Percentiles rank a stretch among this genome's conserved stretches.
phyloP scores from a whole-genome alignment of 2,329 filamentous ascomycete genomes.

The Aureobasidium sp. region DNA sequence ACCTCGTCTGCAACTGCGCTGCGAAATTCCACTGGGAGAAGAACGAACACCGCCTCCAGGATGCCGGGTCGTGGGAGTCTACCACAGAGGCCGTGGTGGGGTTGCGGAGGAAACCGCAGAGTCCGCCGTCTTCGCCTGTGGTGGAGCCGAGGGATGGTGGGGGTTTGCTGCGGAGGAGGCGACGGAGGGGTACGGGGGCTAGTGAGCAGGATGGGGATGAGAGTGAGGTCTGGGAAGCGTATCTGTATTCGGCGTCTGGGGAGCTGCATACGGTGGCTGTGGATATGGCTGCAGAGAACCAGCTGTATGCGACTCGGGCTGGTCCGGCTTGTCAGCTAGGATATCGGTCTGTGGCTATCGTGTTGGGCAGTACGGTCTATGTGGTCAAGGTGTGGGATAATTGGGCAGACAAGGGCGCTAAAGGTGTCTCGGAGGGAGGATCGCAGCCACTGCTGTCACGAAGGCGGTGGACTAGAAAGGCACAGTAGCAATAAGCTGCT shows the following conservation, averaged over 20 bases:
- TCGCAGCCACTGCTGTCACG: neutral
- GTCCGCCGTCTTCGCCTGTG: conserved; percentile 18
- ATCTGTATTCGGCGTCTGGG: conserved; percentile 25
- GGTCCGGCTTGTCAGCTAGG: conserved; percentile 9
- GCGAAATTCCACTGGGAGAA: conserved; percentile 37
- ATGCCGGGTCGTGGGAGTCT: conserved; percentile 58
- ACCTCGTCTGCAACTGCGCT: conserved; percentile 24
- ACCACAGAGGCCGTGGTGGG: conserved; percentile 54
- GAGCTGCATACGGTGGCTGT: conserved; percentile 9
- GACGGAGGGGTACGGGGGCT: neutral
- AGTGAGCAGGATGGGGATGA: neutral
- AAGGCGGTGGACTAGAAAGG: conserved; percentile 10
- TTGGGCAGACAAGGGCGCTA: conserved; percentile 1
- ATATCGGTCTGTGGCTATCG: conserved; percentile 3
- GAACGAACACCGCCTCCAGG: conserved; percentile 45
- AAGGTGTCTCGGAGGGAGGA: conserved; percentile 3
- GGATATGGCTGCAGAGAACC: conserved; percentile 3
- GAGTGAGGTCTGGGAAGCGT: conserved; percentile 44
- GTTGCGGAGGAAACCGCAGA: conserved; percentile 35
- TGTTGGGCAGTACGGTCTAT: conserved; percentile 11
- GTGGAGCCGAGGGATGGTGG: conserved; percentile 12
- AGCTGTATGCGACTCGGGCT: conserved; percentile 10
- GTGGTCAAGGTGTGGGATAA: conserved; percentile 8
- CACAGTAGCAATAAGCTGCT: neutral
- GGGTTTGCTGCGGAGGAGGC: conserved; percentile 9